phyloP scores from a whole-genome alignment of 1,284 basidiomycete genomes.

The Trichosporon faecale region DNA sequence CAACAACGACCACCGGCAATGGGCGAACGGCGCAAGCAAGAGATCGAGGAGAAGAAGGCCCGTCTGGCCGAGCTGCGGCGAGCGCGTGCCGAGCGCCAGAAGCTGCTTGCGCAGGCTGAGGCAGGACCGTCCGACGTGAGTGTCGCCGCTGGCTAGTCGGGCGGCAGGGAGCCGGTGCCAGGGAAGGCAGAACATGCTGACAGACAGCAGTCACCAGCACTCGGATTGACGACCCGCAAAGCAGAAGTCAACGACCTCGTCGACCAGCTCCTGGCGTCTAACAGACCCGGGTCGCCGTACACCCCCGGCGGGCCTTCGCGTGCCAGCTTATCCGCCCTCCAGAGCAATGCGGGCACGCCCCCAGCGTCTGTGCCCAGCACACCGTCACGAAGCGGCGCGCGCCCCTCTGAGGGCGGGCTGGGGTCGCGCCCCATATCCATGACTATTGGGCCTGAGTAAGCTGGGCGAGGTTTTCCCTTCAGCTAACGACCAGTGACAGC shows the following conservation, averaged over 20 bases:
- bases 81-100: slow-evolving; percentile 47
- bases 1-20: slow-evolving; percentile 27
- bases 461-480: neutral
- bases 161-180: neutral
- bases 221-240: slow-evolving; percentile 39
- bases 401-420: neutral
- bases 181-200: neutral
- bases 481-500: neutral
- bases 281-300: slow-evolving; percentile 19
- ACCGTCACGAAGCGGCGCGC: slow-evolving; percentile 48
- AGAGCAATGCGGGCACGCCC: slow-evolving; percentile 15
- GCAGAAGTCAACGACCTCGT: slow-evolving; percentile 68
- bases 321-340: neutral
- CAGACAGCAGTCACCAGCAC: slow-evolving; percentile 20
- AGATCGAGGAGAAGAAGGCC: slow-evolving; percentile 86
- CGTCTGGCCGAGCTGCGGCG: slow-evolving; percentile 69
- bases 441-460: neutral
- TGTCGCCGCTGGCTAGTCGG: neutral
- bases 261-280: slow-evolving; percentile 58
- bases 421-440: neutral
- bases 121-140: neutral
- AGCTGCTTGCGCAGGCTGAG: slow-evolving; percentile 33
- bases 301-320: neutral
- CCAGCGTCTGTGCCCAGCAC: slow-evolving; percentile 66
- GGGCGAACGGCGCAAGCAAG: slow-evolving; percentile 60